These are phyloP conservation scores for Penicillium sp. DNA, from an alignment of 2,329 filamentous ascomycete species.

Conservation along the genomic window DNA sequence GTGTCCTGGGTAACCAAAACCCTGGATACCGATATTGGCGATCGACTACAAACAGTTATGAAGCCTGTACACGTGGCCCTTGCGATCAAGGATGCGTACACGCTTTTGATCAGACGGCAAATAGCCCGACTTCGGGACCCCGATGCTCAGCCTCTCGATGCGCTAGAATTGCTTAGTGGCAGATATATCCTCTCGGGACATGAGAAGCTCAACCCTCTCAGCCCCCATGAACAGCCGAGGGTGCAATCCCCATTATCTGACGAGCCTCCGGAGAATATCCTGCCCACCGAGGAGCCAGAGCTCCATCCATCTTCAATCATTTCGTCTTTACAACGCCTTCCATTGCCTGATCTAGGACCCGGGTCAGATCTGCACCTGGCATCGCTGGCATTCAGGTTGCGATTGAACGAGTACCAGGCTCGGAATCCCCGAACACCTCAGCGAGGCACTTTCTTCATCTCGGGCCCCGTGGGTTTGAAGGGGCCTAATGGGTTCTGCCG, in stretches of 20 bases:
- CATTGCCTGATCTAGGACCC: slow-evolving; percentile 42
- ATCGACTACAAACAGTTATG: slow-evolving; percentile 38
- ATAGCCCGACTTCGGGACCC: slow-evolving; percentile 33
- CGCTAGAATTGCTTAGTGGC: slow-evolving; percentile 24
- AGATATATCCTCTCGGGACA: slow-evolving; percentile 23
- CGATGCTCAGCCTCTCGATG: slow-evolving; percentile 21
- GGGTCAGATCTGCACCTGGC: slow-evolving; percentile 44
- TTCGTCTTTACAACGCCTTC: slow-evolving; percentile 42
- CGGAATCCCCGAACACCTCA: slow-evolving; percentile 30
- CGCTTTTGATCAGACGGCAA: slow-evolving; percentile 38
- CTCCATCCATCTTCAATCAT: slow-evolving; percentile 40
- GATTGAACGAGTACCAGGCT: slow-evolving; percentile 35
- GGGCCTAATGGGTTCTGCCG: slow-evolving; percentile 44
- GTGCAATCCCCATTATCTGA: slow-evolving; percentile 25
- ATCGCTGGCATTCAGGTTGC: slow-evolving; percentile 40
- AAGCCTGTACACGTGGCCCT: slow-evolving; percentile 41
- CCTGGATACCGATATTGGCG: slow-evolving; percentile 40
- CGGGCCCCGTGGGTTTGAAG: slow-evolving; percentile 42
- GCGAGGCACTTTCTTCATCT: slow-evolving; percentile 44
- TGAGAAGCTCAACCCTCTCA: slow-evolving; percentile 26
- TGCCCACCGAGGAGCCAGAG: slow-evolving; percentile 22
- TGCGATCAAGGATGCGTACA: slow-evolving; percentile 43
- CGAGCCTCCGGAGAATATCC: slow-evolving; percentile 22
- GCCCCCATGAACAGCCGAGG: slow-evolving; percentile 27
- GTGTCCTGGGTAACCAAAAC: slow-evolving; percentile 37